These are phyloP conservation scores for Aschersonia sp. DNA, from an alignment of 2,329 filamentous ascomycete genomes.

Conservation along the genomic window DNA sequence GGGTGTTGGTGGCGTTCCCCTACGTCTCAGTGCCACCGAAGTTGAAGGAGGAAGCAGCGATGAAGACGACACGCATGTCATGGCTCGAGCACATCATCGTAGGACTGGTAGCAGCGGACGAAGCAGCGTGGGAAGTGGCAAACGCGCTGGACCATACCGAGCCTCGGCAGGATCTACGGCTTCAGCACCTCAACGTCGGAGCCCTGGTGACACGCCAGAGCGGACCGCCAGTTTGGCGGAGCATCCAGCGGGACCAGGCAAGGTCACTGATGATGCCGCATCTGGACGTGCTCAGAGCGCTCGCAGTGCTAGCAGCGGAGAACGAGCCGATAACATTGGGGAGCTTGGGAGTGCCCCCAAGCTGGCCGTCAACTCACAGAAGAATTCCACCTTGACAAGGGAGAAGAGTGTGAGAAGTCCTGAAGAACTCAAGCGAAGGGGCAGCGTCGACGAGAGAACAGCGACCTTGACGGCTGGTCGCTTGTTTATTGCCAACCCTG, in stretches of 20 bases:
- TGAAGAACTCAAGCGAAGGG: conserved; percentile 60
- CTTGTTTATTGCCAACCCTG: conserved; percentile 77
- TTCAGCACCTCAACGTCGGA: conserved; percentile 24
- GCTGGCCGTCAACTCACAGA: conserved; percentile 43
- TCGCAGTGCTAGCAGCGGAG: conserved; percentile 40
- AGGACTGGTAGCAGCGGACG: conserved; percentile 63
- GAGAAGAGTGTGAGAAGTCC: conserved; percentile 53
- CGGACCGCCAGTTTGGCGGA: conserved; percentile 37
- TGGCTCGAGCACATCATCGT: conserved; percentile 45
- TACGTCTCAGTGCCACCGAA: conserved; percentile 88
- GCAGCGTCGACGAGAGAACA: conserved; percentile 72
- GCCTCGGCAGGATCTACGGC: conserved; percentile 31
- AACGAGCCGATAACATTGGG: conserved; percentile 45
- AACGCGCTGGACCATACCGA: conserved; percentile 33
- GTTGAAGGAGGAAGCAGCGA: conserved; percentile 80
- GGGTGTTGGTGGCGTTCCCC: conserved; percentile 65
- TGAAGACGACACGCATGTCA: conserved; percentile 44
- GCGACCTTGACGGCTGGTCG: conserved; percentile 60
- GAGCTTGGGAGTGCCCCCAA: conserved; percentile 36
- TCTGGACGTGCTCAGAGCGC: conserved; percentile 36
- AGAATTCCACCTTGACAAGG: conserved; percentile 42
- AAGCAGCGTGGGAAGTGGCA: conserved; percentile 47
- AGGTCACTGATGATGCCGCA: conserved; percentile 23
- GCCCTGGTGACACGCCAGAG: conserved; percentile 41
- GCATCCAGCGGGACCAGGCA: conserved; percentile 14